phyloP scores from a whole-genome alignment of 2,329 filamentous ascomycete species.

The Shiraia sp. region DNA sequence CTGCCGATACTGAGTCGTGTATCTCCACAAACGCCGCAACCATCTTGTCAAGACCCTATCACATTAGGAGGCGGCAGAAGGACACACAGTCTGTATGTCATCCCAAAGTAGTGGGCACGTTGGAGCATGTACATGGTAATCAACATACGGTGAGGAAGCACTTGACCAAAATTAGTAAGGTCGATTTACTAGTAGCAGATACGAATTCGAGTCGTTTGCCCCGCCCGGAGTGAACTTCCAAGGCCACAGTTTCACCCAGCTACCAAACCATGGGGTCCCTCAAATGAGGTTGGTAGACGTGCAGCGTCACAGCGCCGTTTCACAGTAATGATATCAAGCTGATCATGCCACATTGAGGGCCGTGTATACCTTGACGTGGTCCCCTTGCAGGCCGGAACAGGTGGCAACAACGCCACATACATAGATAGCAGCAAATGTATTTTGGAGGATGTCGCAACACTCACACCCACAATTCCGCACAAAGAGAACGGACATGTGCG shows the following conservation, averaged over 20 bases:
- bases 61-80: background rate
- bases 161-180: background rate
- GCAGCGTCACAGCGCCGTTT: background rate
- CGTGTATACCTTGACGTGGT: no score
- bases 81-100: no score
- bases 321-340: background rate
- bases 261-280: background rate
- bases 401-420: no score
- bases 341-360: no score
- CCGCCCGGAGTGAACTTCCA: background rate
- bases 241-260: background rate
- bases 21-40: background rate
- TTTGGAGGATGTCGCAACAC: no score
- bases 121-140: no score
- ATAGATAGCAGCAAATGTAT: no score
- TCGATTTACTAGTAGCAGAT: background rate
- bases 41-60: background rate
- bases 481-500: background rate
- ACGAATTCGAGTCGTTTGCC: background rate
- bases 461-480: background rate
- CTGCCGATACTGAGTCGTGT: background rate
- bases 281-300: background rate
- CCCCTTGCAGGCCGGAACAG: no score
- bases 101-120: no score
- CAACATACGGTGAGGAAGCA: background rate